Conservation (phyloP, 768 basidiomycete genomes). For the Serendipita sp. region DNA sequence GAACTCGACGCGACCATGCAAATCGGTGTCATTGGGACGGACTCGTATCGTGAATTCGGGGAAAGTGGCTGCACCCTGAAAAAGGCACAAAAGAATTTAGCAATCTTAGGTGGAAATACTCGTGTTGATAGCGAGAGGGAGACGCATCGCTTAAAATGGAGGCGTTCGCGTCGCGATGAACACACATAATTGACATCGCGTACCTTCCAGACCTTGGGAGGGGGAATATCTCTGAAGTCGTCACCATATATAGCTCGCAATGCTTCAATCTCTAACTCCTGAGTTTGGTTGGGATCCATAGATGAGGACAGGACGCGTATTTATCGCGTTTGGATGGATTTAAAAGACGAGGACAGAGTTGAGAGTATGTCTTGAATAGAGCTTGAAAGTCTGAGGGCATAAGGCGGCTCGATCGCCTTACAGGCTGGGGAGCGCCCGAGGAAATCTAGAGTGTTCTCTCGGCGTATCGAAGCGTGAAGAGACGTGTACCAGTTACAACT, state of each 20-base stretch:
- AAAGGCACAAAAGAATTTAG: neutral
- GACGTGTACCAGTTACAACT: neutral
- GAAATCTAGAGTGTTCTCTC: neutral
- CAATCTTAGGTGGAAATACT: too few species aligned
- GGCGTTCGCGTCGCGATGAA: too few species aligned
- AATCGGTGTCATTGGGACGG: conserved; percentile 40
- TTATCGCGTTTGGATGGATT: neutral
- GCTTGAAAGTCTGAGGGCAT: neutral
- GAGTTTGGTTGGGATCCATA: conserved; percentile 12
- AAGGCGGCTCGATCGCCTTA: neutral
- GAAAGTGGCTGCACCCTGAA: conserved; percentile 48
- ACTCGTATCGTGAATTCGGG: conserved; percentile 67
- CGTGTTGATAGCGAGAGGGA: too few species aligned
- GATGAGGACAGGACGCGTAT: neutral
- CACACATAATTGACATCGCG: conserved; percentile 8
- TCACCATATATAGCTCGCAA: conserved; percentile 67
- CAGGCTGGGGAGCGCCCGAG: neutral
- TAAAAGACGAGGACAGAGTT: neutral
- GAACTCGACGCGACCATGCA: conserved; percentile 43
- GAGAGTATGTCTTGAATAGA: neutral
- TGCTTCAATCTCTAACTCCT: conserved; percentile 56
- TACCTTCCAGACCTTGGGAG: conserved; percentile 76
- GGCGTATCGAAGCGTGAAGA: neutral
- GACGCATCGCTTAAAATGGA: too few species aligned
- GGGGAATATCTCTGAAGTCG: conserved; percentile 56